Percentiles rank a stretch among this genome's conserved stretches.
Evolutionary conservation across 2,329 filamentous ascomycete genomes (phyloP).

Genomic region (Calonectria montana): DNA sequence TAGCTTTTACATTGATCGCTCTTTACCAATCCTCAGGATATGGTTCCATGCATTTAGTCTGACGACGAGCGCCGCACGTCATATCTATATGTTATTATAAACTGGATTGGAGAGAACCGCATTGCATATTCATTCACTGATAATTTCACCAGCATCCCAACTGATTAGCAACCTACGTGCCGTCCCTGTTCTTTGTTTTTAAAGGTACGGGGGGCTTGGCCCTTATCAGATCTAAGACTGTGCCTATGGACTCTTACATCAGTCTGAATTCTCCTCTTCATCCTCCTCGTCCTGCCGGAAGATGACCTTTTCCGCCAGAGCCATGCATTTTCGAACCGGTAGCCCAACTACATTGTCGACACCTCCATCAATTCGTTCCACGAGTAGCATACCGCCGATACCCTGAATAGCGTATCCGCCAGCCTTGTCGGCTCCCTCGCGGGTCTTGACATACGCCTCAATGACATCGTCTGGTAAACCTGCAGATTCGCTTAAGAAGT

Average conservation of each 20-base stretch:
- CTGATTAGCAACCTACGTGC: background rate
- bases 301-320: constrained; percentile 89
- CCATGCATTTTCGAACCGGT: constrained; percentile 81
- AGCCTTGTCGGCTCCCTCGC: constrained; percentile 95
- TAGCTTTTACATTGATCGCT: background rate
- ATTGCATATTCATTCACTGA: background rate
- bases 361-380: constrained; percentile 89
- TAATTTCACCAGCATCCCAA: background rate
- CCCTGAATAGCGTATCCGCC: constrained; percentile 97
- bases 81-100: background rate
- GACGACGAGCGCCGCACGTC: no score
- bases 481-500: constrained; percentile 75
- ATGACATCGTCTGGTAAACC: constrained; percentile 83
- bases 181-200: background rate
- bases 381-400: constrained; percentile 83
- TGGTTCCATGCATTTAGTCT: background rate
- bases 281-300: constrained; percentile 76
- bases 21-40: no score
- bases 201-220: background rate
- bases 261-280: constrained; percentile 57
- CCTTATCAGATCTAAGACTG: background rate
- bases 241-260: constrained; percentile 25
- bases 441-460: constrained; percentile 80
- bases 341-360: constrained; percentile 96
- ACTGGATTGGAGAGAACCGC: background rate